Evolutionary conservation across 2,329 filamentous ascomycete species (phyloP), one percentile per base, ranked within the genome.

Genomic region (Talaromyces sp.): DNA sequence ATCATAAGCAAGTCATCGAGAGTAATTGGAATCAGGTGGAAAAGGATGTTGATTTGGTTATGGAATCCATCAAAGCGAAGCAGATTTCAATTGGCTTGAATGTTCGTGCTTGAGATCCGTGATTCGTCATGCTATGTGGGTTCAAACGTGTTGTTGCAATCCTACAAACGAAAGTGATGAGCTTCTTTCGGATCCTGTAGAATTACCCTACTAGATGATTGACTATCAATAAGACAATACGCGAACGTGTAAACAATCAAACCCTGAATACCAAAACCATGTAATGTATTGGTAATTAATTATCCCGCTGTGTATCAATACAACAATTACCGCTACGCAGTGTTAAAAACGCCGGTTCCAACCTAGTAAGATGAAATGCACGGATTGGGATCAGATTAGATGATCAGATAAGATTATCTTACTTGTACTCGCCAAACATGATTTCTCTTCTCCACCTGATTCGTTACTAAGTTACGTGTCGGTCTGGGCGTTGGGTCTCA

Each of bases 1-100:
- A 65, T 19, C 69, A 68, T n/a, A 61, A 54, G 14, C 39, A 31
- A 11, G 58, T 72, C 0, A 67, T 76, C 24, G 70, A 71, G 62
- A 39, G 62, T 6, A 65, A 68, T n/a, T 73, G 69, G 68, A 62
- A 56, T 5, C 48, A 24, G 0, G 52, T 66, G 4, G 70, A 71
- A 56, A 72, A 72, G 57, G 54, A 72, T 63, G 3, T 70, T 24
- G 58, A 61, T 16, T 33, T 62, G 39, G 19, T 71, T 39, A 67
- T 71, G 68, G 33, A 62, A 56, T 41, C n/a, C 2, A 50, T 50
- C 24, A 50, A n/a, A n/a, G 24, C 31, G 13, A 50, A 50, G 10
- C 47, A 50, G 14, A 31, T 31, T 1, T 50, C 47, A 31, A n/a
- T 50, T 13, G 47, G 47, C 10, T 9, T 50, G 47, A 50, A 50